These are phyloP conservation scores for Arachis hypogaea DNA, from an alignment of 306 rosid species.

Conservation along the genomic window DNA sequence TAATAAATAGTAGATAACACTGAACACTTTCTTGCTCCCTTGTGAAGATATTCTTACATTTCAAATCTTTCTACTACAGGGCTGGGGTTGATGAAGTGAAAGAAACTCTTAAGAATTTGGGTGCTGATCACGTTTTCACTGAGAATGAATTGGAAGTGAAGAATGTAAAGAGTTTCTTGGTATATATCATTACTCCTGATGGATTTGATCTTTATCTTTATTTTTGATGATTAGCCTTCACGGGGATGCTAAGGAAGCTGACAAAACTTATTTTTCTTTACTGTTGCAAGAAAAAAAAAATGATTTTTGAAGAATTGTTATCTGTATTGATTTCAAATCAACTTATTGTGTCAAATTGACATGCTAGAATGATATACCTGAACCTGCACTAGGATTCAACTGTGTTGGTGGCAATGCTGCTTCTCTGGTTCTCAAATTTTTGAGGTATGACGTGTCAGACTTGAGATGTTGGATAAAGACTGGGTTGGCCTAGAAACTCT, in stretches of 20 bases:
- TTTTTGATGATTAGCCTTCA: conserved; percentile 13
- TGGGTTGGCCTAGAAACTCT: conserved; percentile 3
- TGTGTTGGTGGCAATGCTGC: conserved; percentile 96
- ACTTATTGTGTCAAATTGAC: conserved; percentile 37
- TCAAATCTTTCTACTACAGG: conserved; percentile 51
- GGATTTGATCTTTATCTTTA: conserved; percentile 6
- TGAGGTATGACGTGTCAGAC: conserved; percentile 57
- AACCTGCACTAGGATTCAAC: conserved; percentile 88
- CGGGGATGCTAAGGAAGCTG: conserved; percentile 1
- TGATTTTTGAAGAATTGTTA: conserved; percentile 6
- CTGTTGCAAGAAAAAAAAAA: neutral
- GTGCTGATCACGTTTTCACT: conserved; percentile 83
- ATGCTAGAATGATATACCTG: conserved; percentile 67
- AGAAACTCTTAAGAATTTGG: conserved; percentile 73
- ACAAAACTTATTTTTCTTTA: neutral
- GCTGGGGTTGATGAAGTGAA: conserved; percentile 74
- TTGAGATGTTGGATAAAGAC: conserved; percentile 10
- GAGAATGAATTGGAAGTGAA: conserved; percentile 84
- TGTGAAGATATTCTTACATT: conserved; percentile 17
- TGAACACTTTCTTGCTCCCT: neutral
- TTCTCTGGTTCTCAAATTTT: conserved; percentile 80
- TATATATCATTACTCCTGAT: conserved; percentile 48
- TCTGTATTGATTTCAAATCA: conserved; percentile 25
- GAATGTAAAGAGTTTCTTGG: conserved; percentile 91
- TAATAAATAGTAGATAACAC: no score